Evolutionary conservation across 495 filamentous ascomycete genomes (phyloP).

Genomic region (Daldinia childiae): DNA sequence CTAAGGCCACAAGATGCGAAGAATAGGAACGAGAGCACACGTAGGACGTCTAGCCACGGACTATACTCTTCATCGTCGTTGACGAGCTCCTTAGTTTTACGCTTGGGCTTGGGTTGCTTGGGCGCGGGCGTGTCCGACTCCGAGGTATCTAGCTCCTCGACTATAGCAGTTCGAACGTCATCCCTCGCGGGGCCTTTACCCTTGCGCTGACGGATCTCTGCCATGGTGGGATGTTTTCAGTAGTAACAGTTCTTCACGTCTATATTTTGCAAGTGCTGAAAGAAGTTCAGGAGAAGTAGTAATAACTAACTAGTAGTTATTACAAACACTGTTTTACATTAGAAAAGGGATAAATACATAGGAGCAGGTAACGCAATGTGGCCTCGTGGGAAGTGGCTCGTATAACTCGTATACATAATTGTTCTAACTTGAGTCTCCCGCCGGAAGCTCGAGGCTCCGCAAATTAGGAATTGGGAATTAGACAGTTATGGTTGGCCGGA

Average conservation of each 20-base stretch:
- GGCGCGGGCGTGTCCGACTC: constrained; percentile 38
- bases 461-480: constrained; percentile 32
- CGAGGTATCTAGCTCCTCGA: constrained; percentile 44
- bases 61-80: constrained; percentile 53
- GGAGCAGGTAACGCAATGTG: constrained; percentile 29
- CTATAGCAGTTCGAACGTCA: constrained; percentile 15
- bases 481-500: constrained; percentile 27
- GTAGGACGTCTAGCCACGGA: constrained; percentile 74
- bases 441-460: constrained; percentile 34
- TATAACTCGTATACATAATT: constrained; percentile 21
- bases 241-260: not conserved
- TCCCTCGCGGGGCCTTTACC: constrained; percentile 29
- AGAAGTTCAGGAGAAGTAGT: not conserved
- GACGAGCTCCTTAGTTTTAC: constrained; percentile 46
- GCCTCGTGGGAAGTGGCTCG: constrained; percentile 21
- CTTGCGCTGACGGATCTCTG: constrained; percentile 43
- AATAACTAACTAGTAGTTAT: not conserved
- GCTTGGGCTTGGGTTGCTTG: constrained; percentile 37
- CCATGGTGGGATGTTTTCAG: constrained; percentile 11
- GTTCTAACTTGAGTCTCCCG: constrained; percentile 9
- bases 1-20: constrained; percentile 75
- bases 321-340: not conserved
- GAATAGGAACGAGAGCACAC: constrained; percentile 74
- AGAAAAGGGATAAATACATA: not conserved
- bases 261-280: not conserved